Conservation (phyloP, 2,329 filamentous ascomycete species). For the Monilinia vaccinii-corymbosi region DNA sequence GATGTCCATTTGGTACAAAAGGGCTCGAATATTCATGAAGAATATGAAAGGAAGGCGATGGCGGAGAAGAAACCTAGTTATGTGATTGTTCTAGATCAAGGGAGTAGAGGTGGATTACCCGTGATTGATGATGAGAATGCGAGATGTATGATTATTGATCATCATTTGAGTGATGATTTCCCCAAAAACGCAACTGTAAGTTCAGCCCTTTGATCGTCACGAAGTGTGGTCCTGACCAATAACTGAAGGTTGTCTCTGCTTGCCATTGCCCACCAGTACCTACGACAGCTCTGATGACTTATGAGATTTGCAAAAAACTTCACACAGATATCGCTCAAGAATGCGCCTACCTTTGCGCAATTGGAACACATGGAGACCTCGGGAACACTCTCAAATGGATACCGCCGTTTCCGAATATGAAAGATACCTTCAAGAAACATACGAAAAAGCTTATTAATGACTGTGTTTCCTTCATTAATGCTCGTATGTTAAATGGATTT, state of each 20-base stretch:
- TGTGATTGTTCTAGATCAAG: conserved; percentile 58
- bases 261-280: conserved; percentile 57
- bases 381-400: conserved; percentile 57
- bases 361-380: conserved; percentile 59
- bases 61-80: conserved; percentile 40
- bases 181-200: conserved; percentile 34
- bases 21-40: conserved; percentile 48
- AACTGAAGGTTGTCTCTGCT: conserved; percentile 45
- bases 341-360: conserved; percentile 53
- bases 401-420: conserved; percentile 58
- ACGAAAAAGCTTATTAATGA: conserved; percentile 55
- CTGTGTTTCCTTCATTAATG: conserved; percentile 55
- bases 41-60: conserved; percentile 44
- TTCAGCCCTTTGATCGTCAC: background rate
- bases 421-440: conserved; percentile 46
- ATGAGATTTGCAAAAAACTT: conserved; percentile 50
- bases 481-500: conserved; percentile 31
- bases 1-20: conserved; percentile 51
- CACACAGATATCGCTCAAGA: conserved; percentile 39
- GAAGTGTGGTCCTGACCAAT: background rate
- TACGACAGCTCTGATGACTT: conserved; percentile 55
- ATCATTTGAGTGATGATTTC: conserved; percentile 50
- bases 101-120: conserved; percentile 45
- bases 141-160: conserved; percentile 53
- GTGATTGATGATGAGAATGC: conserved; percentile 40